phyloP scores from a whole-genome alignment of 352 stramenopile species.

The Phytophthora melonis region DNA sequence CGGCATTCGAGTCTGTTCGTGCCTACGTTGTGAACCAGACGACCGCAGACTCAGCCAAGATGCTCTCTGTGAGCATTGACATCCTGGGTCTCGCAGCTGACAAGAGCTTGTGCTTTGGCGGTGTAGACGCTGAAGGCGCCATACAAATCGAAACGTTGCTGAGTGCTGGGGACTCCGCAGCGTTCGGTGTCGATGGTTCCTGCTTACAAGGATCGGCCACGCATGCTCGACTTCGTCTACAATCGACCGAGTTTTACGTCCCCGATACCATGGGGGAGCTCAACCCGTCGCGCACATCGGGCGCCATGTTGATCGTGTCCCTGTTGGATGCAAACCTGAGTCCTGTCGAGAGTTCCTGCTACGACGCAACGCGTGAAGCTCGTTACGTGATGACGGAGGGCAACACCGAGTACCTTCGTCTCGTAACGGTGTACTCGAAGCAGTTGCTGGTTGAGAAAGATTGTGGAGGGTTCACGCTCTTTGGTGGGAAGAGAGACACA shows the following conservation, averaged over 20 bases:
- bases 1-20: constrained; percentile 30
- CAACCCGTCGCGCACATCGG: constrained; percentile 37
- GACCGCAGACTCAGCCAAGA: constrained; percentile 3
- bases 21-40: constrained; percentile 40
- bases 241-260: constrained; percentile 46
- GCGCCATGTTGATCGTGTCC: constrained; percentile 41
- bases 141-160: constrained; percentile 49
- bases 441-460: constrained; percentile 31
- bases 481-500: constrained; percentile 28
- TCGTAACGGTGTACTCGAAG: constrained; percentile 36
- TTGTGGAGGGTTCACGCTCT: constrained; percentile 37
- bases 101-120: constrained; percentile 44
- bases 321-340: constrained; percentile 25
- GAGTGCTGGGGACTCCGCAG: constrained; percentile 22
- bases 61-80: constrained; percentile 30
- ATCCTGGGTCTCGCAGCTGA: constrained; percentile 35
- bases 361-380: constrained; percentile 20
- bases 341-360: constrained; percentile 34
- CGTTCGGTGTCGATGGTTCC: constrained; percentile 38
- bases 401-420: constrained; percentile 31
- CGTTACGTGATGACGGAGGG: constrained; percentile 24
- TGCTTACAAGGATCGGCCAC: constrained; percentile 32
- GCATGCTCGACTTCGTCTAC: constrained; percentile 41
- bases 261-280: constrained; percentile 41
- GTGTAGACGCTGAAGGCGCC: constrained; percentile 39